Evolutionary conservation across 1,139 yeast genomes (phyloP).

Genomic region (Candida sanyaensis): DNA sequence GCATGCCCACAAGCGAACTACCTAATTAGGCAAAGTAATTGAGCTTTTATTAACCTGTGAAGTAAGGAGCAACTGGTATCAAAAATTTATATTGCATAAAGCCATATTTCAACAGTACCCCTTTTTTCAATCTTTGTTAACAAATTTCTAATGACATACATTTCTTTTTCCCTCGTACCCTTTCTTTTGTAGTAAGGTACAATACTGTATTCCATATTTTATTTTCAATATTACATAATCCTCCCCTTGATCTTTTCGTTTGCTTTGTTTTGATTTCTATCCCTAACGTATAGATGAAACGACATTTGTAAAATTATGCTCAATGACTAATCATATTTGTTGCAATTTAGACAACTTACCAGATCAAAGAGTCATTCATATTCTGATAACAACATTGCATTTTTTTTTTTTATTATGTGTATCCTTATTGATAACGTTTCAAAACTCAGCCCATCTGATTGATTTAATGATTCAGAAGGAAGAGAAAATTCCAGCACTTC

Average conservation of each 20-base stretch:
- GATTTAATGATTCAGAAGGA: too few relatives aligned
- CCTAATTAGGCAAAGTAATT: background rate
- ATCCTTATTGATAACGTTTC: too few relatives aligned
- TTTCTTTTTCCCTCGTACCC: background rate
- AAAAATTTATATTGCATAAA: too few relatives aligned
- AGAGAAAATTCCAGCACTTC: too few relatives aligned
- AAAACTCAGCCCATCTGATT: too few relatives aligned
- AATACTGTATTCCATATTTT: background rate
- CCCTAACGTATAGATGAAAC: background rate
- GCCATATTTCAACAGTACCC: too few relatives aligned
- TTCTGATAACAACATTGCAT: background rate
- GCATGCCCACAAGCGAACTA: background rate
- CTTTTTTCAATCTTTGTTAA: too few relatives aligned
- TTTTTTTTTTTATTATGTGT: too few relatives aligned
- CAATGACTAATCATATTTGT: background rate
- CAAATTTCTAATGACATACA: too few relatives aligned
- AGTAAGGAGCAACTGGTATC: too few relatives aligned
- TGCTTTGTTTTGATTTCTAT: too few relatives aligned
- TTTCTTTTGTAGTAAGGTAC: background rate
- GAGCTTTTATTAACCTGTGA: background rate
- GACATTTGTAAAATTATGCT: background rate
- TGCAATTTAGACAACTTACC: background rate
- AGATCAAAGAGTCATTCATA: background rate
- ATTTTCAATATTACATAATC: background rate
- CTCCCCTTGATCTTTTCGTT: background rate